Evolutionary conservation across 2,329 filamentous ascomycete genomes (phyloP).

Genomic region (Botrytis squamosa): DNA sequence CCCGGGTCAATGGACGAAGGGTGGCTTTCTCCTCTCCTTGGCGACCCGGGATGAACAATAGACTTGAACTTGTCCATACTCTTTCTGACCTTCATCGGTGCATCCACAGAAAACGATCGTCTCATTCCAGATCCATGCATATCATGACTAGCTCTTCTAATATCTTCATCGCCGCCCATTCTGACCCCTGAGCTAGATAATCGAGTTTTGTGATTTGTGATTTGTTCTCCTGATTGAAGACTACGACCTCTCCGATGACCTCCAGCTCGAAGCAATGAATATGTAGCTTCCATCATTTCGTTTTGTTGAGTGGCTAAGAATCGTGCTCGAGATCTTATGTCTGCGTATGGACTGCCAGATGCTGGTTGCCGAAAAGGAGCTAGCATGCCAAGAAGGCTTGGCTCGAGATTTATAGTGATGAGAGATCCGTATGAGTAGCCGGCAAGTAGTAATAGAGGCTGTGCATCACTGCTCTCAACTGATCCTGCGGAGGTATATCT

Average conservation of each 20-base stretch:
- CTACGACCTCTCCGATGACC: conserved; percentile 26
- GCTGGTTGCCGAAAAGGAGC: conserved; percentile 57
- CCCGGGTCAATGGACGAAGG: neutral
- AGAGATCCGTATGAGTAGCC: conserved; percentile 93
- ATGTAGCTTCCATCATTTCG: conserved; percentile 28
- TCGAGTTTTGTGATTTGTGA: conserved; percentile 26
- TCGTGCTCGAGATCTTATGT: conserved; percentile 68
- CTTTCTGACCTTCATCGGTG: conserved; percentile 40
- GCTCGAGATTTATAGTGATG: conserved; percentile 71
- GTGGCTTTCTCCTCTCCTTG: neutral
- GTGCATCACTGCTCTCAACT: neutral
- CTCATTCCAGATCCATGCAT: conserved; percentile 23
- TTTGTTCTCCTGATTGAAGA: conserved; percentile 26
- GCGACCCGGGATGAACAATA: conserved; percentile 28
- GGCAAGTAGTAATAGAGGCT: conserved; percentile 56
- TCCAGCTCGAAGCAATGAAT: conserved; percentile 26
- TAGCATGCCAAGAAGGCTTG: conserved; percentile 44
- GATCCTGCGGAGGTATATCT: neutral
- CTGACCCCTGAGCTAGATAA: conserved; percentile 32
- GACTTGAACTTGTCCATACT: conserved; percentile 44
- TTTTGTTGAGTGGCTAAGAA: conserved; percentile 65
- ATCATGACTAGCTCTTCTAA: conserved; percentile 42
- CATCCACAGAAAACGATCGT: conserved; percentile 36
- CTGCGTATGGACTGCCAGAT: conserved; percentile 58
- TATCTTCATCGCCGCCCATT: conserved; percentile 39